Conservation (phyloP, 352 stramenopile species). For the Nothophytophthora sp. region DNA sequence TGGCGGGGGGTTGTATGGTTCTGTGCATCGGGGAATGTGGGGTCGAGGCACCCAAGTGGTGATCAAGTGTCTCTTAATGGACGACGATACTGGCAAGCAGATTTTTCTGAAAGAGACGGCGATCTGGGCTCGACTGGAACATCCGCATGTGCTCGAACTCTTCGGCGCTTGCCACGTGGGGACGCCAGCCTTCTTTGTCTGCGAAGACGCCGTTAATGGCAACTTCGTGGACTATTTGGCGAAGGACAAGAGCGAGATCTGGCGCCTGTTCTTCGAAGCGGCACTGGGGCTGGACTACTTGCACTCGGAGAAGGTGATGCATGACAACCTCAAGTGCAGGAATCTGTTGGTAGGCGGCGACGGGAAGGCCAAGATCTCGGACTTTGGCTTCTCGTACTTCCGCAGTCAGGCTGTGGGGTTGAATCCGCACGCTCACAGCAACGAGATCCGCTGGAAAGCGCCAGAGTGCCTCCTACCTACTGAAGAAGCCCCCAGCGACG, state of each 20-base stretch:
- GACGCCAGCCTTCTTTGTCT: constrained; percentile 34
- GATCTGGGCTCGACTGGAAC: constrained; percentile 35
- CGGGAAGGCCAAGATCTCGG: constrained; percentile 32
- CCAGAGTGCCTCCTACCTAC: constrained; percentile 33
- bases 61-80: constrained; percentile 38
- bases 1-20: constrained; percentile 13
- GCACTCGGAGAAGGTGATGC: constrained; percentile 62
- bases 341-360: constrained; percentile 74
- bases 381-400: constrained; percentile 42
- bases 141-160: constrained; percentile 47
- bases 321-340: constrained; percentile 87
- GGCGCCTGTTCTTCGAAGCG: constrained; percentile 33
- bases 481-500: constrained; percentile 6
- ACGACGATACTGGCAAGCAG: constrained; percentile 22
- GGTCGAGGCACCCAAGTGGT: constrained; percentile 30
- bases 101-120: constrained; percentile 39
- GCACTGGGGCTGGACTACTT: constrained; percentile 68
- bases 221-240: constrained; percentile 33
- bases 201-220: constrained; percentile 27
- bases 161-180: constrained; percentile 54
- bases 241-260: constrained; percentile 19
- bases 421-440: constrained; percentile 18
- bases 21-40: constrained; percentile 19
- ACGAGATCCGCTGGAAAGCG: constrained; percentile 35
- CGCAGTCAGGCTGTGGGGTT: constrained; percentile 33